A percentile compares a stretch with the other conserved stretches of the same genome.
Evolutionary conservation across 2,329 filamentous ascomycete genomes (phyloP).

Genomic region (Fusarium lateritium): DNA sequence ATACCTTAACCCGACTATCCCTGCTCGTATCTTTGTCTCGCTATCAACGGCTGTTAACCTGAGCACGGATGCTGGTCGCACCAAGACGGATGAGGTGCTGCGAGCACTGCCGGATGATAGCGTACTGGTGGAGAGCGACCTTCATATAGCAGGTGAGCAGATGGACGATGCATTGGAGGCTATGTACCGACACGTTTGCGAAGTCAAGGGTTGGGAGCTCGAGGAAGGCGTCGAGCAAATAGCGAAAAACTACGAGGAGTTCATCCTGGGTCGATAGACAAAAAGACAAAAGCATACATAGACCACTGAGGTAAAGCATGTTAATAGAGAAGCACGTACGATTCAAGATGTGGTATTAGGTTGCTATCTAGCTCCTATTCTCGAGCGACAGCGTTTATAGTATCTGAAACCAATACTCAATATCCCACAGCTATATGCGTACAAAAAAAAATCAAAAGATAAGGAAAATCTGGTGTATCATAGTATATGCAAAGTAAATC

Average conservation of each 20-base stretch:
- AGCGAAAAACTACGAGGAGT: conserved; percentile 81
- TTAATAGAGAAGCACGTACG: conserved; percentile 4
- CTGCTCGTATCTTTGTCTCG: conserved; percentile 86
- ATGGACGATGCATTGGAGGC: conserved; percentile 87
- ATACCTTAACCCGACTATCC: conserved; percentile 81
- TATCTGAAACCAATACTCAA: conserved; percentile 4
- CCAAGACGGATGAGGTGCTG: conserved; percentile 75
- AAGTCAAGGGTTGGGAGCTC: conserved; percentile 82
- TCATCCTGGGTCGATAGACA: conserved; percentile 73
- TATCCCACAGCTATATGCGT: conserved; percentile 23
- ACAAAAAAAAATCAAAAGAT: conserved; percentile 26
- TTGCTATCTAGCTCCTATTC: conserved; percentile 32
- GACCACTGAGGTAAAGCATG: background rate
- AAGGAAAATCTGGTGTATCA: conserved; percentile 35
- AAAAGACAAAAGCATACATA: background rate
- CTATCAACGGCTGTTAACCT: conserved; percentile 91
- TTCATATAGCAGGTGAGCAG: conserved; percentile 83
- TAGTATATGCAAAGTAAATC: conserved; percentile 31
- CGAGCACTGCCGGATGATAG: conserved; percentile 81
- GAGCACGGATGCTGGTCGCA: conserved; percentile 62
- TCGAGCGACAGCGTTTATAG: conserved; percentile 15
- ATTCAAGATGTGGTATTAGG: conserved; percentile 35
- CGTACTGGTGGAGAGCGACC: conserved; percentile 89
- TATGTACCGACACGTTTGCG: conserved; percentile 82
- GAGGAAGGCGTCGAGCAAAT: conserved; percentile 78